Evolutionary conservation across 441 rosid species (phyloP).

Genomic region (Geranium incanum): DNA sequence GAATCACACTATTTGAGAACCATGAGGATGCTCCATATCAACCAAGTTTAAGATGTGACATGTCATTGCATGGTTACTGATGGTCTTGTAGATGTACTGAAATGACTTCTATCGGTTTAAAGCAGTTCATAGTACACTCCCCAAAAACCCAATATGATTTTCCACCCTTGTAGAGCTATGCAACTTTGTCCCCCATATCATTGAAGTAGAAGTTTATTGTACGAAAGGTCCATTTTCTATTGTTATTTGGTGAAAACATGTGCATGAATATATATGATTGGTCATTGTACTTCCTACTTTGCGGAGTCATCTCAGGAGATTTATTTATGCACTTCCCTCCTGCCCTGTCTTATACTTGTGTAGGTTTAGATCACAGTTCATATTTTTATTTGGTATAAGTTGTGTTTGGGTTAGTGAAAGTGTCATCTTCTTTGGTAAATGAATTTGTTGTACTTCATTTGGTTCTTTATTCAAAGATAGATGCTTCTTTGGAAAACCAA

Average conservation of each 20-base stretch:
- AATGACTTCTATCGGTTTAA: background rate
- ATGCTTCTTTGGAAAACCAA: background rate
- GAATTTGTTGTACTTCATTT: background rate
- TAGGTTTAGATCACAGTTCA: background rate
- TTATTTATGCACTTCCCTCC: background rate
- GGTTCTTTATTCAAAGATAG: background rate
- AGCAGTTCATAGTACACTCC: background rate
- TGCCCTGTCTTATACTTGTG: background rate
- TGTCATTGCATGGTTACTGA: background rate
- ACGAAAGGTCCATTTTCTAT: background rate
- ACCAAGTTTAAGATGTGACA: background rate
- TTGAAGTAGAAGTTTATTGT: background rate
- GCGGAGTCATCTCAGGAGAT: background rate
- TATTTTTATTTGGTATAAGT: background rate
- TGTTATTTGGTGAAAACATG: background rate
- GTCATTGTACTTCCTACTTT: background rate
- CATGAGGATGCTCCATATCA: background rate
- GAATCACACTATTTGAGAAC: background rate
- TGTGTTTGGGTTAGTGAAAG: background rate
- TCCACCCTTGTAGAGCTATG: background rate
- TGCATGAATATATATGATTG: background rate
- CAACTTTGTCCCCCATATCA: background rate
- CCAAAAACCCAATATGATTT: background rate
- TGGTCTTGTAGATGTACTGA: background rate
- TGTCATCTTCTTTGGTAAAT: background rate